A percentile compares a stretch with the other conserved stretches of the same genome.
Conservation (phyloP, 169 alveolate genomes). For the Plasmodium ovale region DNA sequence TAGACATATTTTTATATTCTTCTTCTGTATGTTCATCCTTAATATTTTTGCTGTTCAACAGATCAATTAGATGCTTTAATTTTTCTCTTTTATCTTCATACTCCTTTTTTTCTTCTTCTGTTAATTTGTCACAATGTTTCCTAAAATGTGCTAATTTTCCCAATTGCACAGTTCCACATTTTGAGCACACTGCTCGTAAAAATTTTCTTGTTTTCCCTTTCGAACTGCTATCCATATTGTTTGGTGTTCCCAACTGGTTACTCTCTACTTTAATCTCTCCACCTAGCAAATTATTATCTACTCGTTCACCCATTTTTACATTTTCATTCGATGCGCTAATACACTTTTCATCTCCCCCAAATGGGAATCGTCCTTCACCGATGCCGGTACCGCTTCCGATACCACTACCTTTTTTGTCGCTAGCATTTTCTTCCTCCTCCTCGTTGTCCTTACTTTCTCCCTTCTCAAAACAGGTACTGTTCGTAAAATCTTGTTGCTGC, state of each 20-base stretch:
- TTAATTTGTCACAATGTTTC: constrained; percentile 83
- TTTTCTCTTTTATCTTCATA: constrained; percentile 81
- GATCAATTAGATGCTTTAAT: constrained; percentile 40
- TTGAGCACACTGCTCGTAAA: constrained; percentile 82
- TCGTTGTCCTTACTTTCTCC: neutral
- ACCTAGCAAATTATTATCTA: neutral
- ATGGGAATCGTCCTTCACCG: neutral
- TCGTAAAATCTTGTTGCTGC: neutral
- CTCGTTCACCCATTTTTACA: neutral
- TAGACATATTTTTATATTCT: constrained; percentile 68
- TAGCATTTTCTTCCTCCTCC: constrained; percentile 6
- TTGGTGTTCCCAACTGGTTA: constrained; percentile 3
- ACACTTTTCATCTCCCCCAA: neutral
- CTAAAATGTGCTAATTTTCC: constrained; percentile 83
- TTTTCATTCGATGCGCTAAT: constrained; percentile 11
- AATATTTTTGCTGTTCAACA: constrained; percentile 26
- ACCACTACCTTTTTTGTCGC: neutral
- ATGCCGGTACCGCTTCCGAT: neutral
- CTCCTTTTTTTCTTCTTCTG: constrained; percentile 83
- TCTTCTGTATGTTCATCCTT: constrained; percentile 54
- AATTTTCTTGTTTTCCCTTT: constrained; percentile 61
- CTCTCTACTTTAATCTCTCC: constrained; percentile 7
- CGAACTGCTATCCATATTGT: neutral
- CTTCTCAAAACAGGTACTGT: neutral
- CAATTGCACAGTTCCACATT: constrained; percentile 77